Conservation (phyloP, 176 grass and related monocot species). For the Coix lacrymajobi region DNA sequence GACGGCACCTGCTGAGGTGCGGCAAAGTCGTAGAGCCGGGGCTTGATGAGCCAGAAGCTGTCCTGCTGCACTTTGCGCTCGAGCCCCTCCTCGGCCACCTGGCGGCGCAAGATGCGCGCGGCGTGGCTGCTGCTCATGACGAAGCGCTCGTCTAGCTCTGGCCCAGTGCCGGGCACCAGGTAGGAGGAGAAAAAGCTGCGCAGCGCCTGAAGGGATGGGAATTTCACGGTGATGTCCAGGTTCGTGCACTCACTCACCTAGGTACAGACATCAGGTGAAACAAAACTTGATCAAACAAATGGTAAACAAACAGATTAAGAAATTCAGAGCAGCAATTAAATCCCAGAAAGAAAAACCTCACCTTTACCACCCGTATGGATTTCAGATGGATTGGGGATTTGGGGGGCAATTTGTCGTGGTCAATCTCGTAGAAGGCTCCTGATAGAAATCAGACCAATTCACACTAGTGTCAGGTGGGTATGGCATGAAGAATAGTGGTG, state of each 20-base stretch:
- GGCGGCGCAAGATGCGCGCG: slow-evolving; percentile 51
- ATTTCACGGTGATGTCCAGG: slow-evolving; percentile 67
- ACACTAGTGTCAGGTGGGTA: slow-evolving; percentile 20
- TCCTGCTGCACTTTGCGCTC: slow-evolving; percentile 44
- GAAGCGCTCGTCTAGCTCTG: slow-evolving; percentile 82
- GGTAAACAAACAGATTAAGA: background rate
- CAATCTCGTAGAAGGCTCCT: slow-evolving; percentile 78
- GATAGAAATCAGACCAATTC: slow-evolving; percentile 18
- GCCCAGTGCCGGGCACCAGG: slow-evolving; percentile 19
- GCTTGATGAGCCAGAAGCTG: slow-evolving; percentile 68
- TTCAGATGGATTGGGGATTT: slow-evolving; percentile 80
- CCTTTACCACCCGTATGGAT: slow-evolving; percentile 68
- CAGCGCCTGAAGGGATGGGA: slow-evolving; percentile 53
- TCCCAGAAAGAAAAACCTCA: slow-evolving; percentile 2
- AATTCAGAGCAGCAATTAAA: background rate
- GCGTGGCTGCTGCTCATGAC: slow-evolving; percentile 85
- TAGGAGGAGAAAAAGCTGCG: slow-evolving; percentile 59
- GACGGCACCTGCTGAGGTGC: background rate
- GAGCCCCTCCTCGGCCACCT: slow-evolving; percentile 34
- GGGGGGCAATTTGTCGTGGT: slow-evolving; percentile 68
- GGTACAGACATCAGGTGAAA: background rate
- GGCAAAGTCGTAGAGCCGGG: slow-evolving; percentile 31
- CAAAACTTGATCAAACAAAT: background rate
- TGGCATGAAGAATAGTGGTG: background rate
- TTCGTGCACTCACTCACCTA: slow-evolving; percentile 54